Evolutionary conservation across 441 rosid species (phyloP).

Genomic region (Mallotus repandus): DNA sequence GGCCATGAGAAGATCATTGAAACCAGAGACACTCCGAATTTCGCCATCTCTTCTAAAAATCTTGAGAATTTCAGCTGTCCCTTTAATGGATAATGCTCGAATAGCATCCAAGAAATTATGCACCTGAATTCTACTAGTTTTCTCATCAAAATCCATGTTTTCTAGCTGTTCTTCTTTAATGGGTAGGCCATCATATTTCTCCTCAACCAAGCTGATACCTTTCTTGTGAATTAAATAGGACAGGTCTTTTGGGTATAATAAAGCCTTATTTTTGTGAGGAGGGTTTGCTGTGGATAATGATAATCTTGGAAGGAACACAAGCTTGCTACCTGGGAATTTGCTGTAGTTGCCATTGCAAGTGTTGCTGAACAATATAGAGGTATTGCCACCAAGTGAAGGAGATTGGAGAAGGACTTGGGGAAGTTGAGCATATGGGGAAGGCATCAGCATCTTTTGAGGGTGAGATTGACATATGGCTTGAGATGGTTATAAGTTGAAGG

Average conservation of each 20-base stretch:
- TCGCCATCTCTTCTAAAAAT: slow-evolving; percentile 20
- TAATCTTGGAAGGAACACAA: slow-evolving; percentile 9
- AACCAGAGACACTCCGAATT: slow-evolving; percentile 25
- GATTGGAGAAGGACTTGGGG: slow-evolving; percentile 24
- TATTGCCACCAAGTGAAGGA: slow-evolving; percentile 6
- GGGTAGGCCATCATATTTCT: not conserved
- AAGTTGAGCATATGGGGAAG: slow-evolving; percentile 13
- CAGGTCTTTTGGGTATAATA: not conserved
- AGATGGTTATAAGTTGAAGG: not conserved
- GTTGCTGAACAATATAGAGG: slow-evolving; percentile 7
- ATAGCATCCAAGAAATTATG: slow-evolving; percentile 26
- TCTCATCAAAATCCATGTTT: slow-evolving; percentile 10
- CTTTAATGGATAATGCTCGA: slow-evolving; percentile 28
- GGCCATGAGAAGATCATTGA: slow-evolving; percentile 42
- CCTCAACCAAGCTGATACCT: not conserved
- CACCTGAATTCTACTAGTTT: slow-evolving; percentile 13
- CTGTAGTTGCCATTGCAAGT: not conserved
- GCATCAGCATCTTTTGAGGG: slow-evolving; percentile 8
- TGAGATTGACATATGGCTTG: not conserved
- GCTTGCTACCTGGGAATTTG: slow-evolving; percentile 9
- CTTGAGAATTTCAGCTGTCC: slow-evolving; percentile 21
- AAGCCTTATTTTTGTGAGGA: not conserved
- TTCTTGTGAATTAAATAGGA: slow-evolving; percentile 3
- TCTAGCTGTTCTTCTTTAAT: slow-evolving; percentile 10
- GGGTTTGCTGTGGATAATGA: slow-evolving; percentile 8